These are phyloP conservation scores for Tilletia indica DNA, from an alignment of 1,284 basidiomycete species.

Conservation along the genomic window DNA sequence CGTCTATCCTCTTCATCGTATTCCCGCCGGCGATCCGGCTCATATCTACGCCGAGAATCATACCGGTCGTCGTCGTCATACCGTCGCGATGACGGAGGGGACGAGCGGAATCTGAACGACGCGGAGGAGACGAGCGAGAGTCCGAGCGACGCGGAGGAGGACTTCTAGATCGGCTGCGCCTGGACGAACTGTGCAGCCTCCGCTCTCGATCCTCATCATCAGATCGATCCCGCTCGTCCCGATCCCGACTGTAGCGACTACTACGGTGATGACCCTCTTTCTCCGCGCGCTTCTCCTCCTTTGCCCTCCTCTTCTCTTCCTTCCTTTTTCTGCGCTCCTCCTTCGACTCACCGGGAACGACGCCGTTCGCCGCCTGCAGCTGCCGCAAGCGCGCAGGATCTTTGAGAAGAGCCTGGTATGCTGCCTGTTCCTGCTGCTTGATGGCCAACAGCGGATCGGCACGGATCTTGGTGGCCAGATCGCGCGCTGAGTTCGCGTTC, in stretches of 20 bases:
- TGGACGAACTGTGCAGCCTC: background rate
- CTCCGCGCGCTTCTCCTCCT: conserved; percentile 51
- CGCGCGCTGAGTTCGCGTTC: conserved; percentile 77
- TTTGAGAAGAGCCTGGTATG: conserved; percentile 81
- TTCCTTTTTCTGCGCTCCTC: conserved; percentile 60
- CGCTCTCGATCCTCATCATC: background rate
- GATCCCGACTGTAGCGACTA: conserved; percentile 30
- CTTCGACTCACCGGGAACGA: conserved; percentile 59
- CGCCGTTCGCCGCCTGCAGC: conserved; percentile 63
- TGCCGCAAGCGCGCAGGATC: conserved; percentile 78
- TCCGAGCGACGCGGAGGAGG: conserved; percentile 18
- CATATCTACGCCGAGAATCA: background rate
- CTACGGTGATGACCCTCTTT: background rate
- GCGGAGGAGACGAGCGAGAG: conserved; percentile 1
- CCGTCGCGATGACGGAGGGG: background rate
- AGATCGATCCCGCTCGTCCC: conserved; percentile 19
- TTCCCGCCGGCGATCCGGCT: background rate
- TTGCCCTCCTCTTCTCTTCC: conserved; percentile 65
- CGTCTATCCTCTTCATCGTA: background rate
- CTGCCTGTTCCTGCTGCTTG: conserved; percentile 94
- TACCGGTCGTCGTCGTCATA: conserved; percentile 15
- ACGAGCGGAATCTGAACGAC: conserved; percentile 16
- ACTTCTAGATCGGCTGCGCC: conserved; percentile 1
- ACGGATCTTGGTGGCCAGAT: conserved; percentile 86
- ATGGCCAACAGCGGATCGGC: conserved; percentile 94